phyloP scores from a whole-genome alignment of 176 grass and related monocot genomes.

The Cenchrus americanus region DNA sequence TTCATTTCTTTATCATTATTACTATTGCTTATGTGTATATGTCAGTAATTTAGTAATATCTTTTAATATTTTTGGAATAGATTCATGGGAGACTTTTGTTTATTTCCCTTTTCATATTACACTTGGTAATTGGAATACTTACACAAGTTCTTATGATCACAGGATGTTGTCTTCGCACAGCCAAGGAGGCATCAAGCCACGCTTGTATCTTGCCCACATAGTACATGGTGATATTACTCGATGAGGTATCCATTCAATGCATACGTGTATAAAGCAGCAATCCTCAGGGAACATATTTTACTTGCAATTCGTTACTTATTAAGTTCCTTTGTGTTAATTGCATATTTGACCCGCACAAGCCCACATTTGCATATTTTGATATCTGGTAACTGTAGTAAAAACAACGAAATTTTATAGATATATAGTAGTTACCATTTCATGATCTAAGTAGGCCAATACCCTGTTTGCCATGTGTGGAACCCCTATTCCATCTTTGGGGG shows the following conservation, averaged over 20 bases:
- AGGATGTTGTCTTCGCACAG: conserved; percentile 91
- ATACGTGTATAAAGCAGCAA: conserved; percentile 12
- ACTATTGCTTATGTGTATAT: too few species aligned
- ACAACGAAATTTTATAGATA: too few species aligned
- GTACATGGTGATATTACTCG: conserved; percentile 86
- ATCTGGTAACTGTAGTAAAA: too few species aligned
- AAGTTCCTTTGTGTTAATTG: background rate
- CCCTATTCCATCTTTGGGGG: too few species aligned
- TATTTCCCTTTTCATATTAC: background rate
- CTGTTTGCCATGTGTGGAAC: too few species aligned
- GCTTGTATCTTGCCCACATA: conserved; percentile 90
- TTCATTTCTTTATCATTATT: too few species aligned
- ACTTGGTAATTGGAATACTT: background rate
- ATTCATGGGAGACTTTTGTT: background rate
- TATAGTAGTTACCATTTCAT: too few species aligned
- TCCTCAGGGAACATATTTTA: conserved; percentile 12
- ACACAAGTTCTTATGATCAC: conserved; percentile 50
- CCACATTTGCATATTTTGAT: too few species aligned
- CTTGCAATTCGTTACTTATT: conserved; percentile 29
- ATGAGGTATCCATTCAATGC: conserved; percentile 68
- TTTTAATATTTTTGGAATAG: conserved; percentile 2
- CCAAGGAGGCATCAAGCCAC: conserved; percentile 68
- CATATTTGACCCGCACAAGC: background rate
- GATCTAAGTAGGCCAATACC: too few species aligned
- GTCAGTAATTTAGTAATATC: background rate